These are phyloP conservation scores for Saturnispora zaruensis DNA, from an alignment of 805 yeast genomes.

Conservation along the genomic window DNA sequence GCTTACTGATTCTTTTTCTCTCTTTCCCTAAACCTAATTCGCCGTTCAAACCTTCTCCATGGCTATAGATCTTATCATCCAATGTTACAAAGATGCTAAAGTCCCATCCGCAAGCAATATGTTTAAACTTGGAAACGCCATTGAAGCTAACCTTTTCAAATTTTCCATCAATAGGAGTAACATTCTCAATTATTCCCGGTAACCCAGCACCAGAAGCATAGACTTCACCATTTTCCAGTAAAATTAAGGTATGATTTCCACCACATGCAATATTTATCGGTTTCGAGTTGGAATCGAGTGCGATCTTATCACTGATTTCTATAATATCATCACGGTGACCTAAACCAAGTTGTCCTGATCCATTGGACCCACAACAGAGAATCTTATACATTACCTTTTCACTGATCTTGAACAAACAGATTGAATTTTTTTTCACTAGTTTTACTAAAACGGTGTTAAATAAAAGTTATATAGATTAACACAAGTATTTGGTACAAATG, in stretches of 20 bases:
- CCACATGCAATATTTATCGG: slow-evolving; percentile 50
- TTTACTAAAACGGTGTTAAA: too few relatives aligned
- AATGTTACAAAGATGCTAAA: slow-evolving; percentile 44
- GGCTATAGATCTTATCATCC: slow-evolving; percentile 34
- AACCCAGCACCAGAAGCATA: slow-evolving; percentile 43
- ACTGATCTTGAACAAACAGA: not conserved
- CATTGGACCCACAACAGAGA: slow-evolving; percentile 77
- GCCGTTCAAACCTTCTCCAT: slow-evolving; percentile 65
- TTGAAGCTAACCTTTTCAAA: not conserved
- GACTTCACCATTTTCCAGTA: slow-evolving; percentile 44
- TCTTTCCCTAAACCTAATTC: slow-evolving; percentile 53
- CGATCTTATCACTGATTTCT: slow-evolving; percentile 18
- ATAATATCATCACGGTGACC: slow-evolving; percentile 43
- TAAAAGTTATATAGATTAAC: too few relatives aligned
- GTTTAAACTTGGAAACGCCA: slow-evolving; percentile 30
- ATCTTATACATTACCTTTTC: slow-evolving; percentile 21
- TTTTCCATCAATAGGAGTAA: not conserved
- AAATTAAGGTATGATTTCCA: slow-evolving; percentile 74
- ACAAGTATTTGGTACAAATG: too few relatives aligned
- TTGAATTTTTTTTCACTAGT: not conserved
- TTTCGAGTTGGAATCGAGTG: not conserved
- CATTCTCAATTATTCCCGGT: not conserved
- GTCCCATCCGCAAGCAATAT: slow-evolving; percentile 75
- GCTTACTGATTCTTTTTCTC: not conserved
- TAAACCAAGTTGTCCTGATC: slow-evolving; percentile 64